Conservation (phyloP, 345 rosid species). For the Citrus reticulata region DNA sequence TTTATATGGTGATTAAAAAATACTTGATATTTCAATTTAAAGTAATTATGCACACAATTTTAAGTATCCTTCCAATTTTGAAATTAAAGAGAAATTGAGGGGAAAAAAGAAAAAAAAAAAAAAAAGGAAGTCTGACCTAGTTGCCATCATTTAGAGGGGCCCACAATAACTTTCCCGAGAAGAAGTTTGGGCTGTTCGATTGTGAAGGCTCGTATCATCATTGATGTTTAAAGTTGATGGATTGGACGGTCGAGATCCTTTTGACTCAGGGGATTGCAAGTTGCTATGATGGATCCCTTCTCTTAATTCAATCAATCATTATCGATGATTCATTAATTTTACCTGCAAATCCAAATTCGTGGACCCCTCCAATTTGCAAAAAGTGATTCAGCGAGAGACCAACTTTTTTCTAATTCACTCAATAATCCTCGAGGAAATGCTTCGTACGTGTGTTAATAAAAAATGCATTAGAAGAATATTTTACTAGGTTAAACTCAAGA, state of each 20-base stretch:
- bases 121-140: too few species aligned
- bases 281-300: neutral
- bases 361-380: neutral
- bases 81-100: too few species aligned
- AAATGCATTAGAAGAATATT: neutral
- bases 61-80: too few species aligned
- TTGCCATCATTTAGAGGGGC: neutral
- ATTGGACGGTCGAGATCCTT: neutral
- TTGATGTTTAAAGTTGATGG: neutral
- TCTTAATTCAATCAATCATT: neutral
- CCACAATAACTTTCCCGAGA: neutral
- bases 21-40: too few species aligned
- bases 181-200: neutral
- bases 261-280: neutral
- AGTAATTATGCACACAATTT: too few species aligned
- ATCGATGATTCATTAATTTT: neutral
- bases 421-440: neutral
- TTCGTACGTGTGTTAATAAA: too few species aligned
- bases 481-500: neutral
- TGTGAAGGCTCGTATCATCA: neutral
- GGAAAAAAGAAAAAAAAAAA: fast-evolving
- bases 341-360: neutral
- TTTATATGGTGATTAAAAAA: too few species aligned
- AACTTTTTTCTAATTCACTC: neutral
- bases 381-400: neutral